These are phyloP conservation scores for Glycyrrhiza uralensis DNA, from an alignment of 306 rosid genomes.

Conservation along the genomic window DNA sequence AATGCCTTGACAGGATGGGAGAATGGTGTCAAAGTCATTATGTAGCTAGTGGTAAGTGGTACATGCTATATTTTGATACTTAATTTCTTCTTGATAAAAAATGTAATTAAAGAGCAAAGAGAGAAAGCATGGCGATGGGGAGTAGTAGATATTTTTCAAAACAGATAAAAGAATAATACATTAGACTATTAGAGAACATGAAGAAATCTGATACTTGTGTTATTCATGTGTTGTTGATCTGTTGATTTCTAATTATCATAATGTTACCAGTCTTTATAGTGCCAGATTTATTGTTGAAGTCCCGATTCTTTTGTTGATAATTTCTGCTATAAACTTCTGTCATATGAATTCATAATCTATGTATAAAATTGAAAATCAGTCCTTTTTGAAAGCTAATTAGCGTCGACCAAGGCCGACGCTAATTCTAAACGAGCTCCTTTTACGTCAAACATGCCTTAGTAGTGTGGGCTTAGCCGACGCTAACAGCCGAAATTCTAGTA, in stretches of 20 bases:
- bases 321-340: neutral
- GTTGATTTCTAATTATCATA: neutral
- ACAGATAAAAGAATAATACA: neutral
- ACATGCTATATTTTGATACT: slow-evolving; percentile 16
- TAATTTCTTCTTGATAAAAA: neutral
- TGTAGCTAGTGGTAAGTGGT: slow-evolving; percentile 81
- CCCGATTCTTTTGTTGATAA: neutral
- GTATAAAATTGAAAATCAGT: neutral
- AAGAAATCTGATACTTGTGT: neutral
- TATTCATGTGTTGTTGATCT: neutral
- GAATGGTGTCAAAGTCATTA: slow-evolving; percentile 98
- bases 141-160: slow-evolving; percentile 6
- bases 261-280: neutral
- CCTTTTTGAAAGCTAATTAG: neutral
- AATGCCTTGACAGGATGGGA: slow-evolving; percentile 86
- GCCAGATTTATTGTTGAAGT: neutral
- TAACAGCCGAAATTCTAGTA: no score
- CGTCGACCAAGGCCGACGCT: no score
- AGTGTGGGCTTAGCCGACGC: no score
- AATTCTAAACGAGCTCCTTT: no score
- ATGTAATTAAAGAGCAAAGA: neutral
- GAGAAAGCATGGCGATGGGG: neutral
- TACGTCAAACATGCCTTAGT: no score
- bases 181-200: neutral
- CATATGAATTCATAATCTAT: neutral